Evolutionary conservation across 2,329 filamentous ascomycete genomes (phyloP), one percentile per base, ranked within the genome.

Genomic region (Trichoderma pleuroti): DNA sequence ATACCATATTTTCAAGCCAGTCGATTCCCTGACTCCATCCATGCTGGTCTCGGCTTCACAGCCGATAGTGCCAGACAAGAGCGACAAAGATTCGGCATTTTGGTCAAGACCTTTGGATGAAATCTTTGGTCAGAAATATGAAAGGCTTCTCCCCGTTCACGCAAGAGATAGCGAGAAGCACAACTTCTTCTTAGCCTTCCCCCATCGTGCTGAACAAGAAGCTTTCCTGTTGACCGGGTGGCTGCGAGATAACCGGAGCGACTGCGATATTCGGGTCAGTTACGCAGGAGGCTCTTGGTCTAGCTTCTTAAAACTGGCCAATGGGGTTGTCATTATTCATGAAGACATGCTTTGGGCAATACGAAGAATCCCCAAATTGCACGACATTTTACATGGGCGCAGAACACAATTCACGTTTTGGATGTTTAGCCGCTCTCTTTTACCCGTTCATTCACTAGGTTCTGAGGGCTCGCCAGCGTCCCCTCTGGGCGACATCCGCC

Each of bases 101-200:
- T 32, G 70, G 18, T 63, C 74, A 32, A 73, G 74, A 10, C 68
- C 80, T 5, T 76, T 78, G 32, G 71, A 77, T n/a, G 68, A 74
- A 12, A 61, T 81, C 18, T 74, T 82, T 12, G 76, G 74, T 3
- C 74, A 82, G 21, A 76, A 78, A 14, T 82, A 81, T 59, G 72
- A 78, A 12, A 71, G 74, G 10, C 77, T 82, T 1, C 65, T 79
- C 28, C 75, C 78, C 69, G 16, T 30, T 66, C 30, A 59, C 60
- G 72, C 32, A 66, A 72, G 24, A 9, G 75, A 56, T 9, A 18
- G 32, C 18, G 46, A 16, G 12, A 67, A 73, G 30, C 74, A 77
- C 4, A 74, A 73, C 28, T 84, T 88, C 73, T 88, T 84, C 72
- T 75, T 89, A 1, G 78, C 84, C 2, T 88, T 88, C 63, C 86